Percentiles rank a stretch among this genome's conserved stretches.
phyloP scores from a whole-genome alignment of 129 eudicot species.

The Artemisia argyi region DNA sequence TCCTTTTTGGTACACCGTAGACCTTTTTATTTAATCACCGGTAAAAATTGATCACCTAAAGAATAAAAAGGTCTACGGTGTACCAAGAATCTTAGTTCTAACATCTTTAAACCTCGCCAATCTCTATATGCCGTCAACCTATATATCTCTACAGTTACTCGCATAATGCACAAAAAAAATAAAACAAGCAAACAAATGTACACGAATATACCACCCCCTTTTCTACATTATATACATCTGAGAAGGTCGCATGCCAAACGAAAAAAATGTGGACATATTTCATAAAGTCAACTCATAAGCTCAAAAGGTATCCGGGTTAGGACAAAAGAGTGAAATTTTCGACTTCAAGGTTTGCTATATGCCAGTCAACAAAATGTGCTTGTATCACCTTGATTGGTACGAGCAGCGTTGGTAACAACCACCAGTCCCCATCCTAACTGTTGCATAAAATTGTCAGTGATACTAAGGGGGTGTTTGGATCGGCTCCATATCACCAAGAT shows the following conservation, averaged over 20 bases:
- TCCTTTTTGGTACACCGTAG: too few relatives aligned
- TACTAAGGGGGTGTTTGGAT: too few relatives aligned
- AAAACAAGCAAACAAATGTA: constrained; percentile 23
- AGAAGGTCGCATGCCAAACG: constrained; percentile 25
- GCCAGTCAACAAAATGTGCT: constrained; percentile 90
- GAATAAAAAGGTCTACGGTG: constrained; percentile 12
- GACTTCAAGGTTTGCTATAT: constrained; percentile 82
- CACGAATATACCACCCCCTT: constrained; percentile 36
- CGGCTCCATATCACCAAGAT: too few relatives aligned
- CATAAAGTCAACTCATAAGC: constrained; percentile 67
- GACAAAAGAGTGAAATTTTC: constrained; percentile 85
- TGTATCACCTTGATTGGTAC: constrained; percentile 67
- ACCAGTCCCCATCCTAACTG: constrained; percentile 90
- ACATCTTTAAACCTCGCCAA: not conserved
- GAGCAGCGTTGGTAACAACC: constrained; percentile 74
- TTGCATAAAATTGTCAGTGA: constrained; percentile 13
- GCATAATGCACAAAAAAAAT: constrained; percentile 9
- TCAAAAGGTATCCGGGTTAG: constrained; percentile 94
- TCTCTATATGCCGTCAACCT: constrained; percentile 28
- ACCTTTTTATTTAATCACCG: too few relatives aligned
- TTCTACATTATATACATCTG: constrained; percentile 48
- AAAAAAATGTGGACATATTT: constrained; percentile 22
- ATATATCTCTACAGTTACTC: constrained; percentile 28
- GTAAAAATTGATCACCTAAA: constrained; percentile 11
- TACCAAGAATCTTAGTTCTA: not conserved